phyloP scores from a whole-genome alignment of 2,329 filamentous ascomycete genomes.

The Verticillium longisporum region DNA sequence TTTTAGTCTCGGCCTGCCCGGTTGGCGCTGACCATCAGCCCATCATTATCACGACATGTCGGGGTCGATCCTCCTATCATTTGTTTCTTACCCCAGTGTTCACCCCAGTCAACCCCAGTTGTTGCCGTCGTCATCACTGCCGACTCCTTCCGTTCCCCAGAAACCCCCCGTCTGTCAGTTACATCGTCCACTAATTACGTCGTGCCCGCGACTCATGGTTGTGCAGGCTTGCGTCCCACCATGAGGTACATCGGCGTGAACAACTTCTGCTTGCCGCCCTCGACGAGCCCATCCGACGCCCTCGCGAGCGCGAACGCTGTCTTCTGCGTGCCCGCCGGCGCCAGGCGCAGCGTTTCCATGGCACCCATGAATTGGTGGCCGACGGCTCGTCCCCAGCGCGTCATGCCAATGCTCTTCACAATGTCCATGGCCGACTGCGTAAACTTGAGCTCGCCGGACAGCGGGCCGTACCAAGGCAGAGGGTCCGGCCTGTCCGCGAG shows the following conservation, averaged over 20 bases:
- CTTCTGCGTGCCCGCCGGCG: slow-evolving; percentile 76
- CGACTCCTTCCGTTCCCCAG: background rate
- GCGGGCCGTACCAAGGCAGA: slow-evolving; percentile 85
- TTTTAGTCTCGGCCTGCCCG: background rate
- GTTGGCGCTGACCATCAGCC: background rate
- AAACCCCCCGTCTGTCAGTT: background rate
- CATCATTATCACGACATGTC: background rate
- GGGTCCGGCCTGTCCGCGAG: slow-evolving; percentile 68
- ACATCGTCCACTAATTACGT: background rate
- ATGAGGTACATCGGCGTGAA: slow-evolving; percentile 97
- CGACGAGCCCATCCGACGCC: slow-evolving; percentile 74
- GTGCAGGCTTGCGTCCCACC: slow-evolving; percentile 71
- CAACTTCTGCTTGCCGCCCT: slow-evolving; percentile 73
- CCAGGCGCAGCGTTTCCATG: slow-evolving; percentile 63
- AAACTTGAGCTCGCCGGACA: slow-evolving; percentile 73
- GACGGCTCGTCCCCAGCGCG: slow-evolving; percentile 63
- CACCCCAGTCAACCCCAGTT: background rate
- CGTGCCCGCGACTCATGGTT: slow-evolving; percentile 10
- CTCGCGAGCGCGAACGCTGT: slow-evolving; percentile 74
- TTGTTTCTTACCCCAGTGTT: background rate
- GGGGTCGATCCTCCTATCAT: background rate
- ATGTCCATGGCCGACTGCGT: slow-evolving; percentile 67
- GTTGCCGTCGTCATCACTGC: background rate
- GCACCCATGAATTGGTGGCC: slow-evolving; percentile 67
- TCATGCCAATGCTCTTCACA: slow-evolving; percentile 77